Percentiles rank a stretch among this genome's conserved stretches.
Evolutionary conservation across 176 grass and related monocot genomes (phyloP).

Genomic region (Carex myosuroides): DNA sequence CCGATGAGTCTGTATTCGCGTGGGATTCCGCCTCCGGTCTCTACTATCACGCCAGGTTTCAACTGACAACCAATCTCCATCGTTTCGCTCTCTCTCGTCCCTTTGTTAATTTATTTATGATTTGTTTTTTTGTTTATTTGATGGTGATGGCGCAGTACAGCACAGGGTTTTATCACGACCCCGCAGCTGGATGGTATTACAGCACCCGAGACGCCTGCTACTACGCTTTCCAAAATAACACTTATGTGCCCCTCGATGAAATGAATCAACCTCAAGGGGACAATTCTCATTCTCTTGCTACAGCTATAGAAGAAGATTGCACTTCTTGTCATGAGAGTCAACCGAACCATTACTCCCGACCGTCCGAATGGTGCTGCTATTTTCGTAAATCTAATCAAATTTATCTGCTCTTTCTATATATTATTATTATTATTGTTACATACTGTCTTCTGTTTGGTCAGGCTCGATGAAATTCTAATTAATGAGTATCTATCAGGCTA

Average conservation of each 20-base stretch:
- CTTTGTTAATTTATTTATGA: no score
- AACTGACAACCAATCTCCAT: no score
- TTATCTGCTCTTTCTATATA: background rate
- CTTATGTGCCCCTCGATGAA: constrained; percentile 44
- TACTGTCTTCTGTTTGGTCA: constrained; percentile 2
- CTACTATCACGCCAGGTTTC: background rate
- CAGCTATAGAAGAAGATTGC: constrained; percentile 29
- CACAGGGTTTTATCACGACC: constrained; percentile 88
- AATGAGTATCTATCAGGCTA: constrained; percentile 88
- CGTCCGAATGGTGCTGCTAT: constrained; percentile 68
- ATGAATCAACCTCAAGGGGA: background rate
- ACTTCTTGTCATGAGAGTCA: constrained; percentile 19
- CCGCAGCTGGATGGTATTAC: constrained; percentile 76
- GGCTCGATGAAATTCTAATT: constrained; percentile 86
- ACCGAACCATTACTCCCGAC: constrained; percentile 10
- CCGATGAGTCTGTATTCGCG: background rate
- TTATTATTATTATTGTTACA: background rate
- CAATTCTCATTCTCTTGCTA: background rate
- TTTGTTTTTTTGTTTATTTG: no score
- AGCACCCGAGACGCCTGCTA: constrained; percentile 59
- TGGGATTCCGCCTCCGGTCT: background rate
- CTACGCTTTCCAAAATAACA: constrained; percentile 57
- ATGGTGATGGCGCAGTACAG: constrained; percentile 18
- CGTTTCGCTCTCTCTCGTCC: no score
- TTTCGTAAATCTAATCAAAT: background rate